Base-by-base conservation (phyloP, 2,329 filamentous ascomycete species). In the Teratosphaeria viscida region DNA sequence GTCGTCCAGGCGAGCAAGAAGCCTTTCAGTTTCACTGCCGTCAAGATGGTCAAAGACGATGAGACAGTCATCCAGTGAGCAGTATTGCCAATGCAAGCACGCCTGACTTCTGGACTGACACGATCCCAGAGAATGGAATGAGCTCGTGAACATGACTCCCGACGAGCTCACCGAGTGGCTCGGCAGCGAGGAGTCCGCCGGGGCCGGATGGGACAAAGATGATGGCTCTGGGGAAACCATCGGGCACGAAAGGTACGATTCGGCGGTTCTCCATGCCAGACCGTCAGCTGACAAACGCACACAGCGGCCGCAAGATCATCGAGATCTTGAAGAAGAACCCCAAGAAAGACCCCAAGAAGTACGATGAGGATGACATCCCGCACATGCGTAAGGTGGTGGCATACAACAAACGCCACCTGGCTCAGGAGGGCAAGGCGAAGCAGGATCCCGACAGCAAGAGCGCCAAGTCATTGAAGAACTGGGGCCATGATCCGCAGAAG, bases 341-440 rank as follows among this genome's bases (percentile, higher is more conserved):
- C 0, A 73, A 79, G 8, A 85, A 82, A 64, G 75, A 82, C 7
- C 75, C 79, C 0, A 76, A 77, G 6, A 77, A 80, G 60, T 87
- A 87, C 68, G 79, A 79, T 0, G 77, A 85, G 2, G 75, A 79
- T 1, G 79, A 82, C 58, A 72, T 86, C 23, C 72, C 78, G 55
- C 85, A 71, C 56, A 71, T 71, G 68, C 65, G 68, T n/a, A 67
- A 66, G 63, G 85, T 86, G 0, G 84, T 85, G 0, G 77, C 83
- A 0, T 86, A 86, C 63, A 85, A 82, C 69, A 88, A 87, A 69
- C 77, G 84, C 4, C 85, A 87, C 72, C 73, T 88, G 0, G 85
- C 84, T 0, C 84, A 87, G 65, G 85, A 88, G 70, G 77, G 80
- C 59, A 80, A 78, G 62, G 77, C 76, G 37, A 85, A 86, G 66